phyloP scores from a whole-genome alignment of 2,329 filamentous ascomycete genomes.

The Diaporthe aspalathi region DNA sequence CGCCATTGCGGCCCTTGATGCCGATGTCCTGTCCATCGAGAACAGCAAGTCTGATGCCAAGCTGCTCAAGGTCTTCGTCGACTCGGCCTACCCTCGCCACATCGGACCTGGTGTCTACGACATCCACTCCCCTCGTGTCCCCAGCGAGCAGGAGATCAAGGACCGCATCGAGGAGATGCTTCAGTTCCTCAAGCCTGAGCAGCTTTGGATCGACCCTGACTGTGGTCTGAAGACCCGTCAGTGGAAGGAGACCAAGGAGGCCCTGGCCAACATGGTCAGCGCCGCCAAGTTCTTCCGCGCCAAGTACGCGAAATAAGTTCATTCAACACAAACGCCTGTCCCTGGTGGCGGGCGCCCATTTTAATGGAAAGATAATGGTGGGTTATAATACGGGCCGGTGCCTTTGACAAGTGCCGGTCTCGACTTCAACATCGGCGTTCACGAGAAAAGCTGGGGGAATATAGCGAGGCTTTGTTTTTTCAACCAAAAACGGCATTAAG shows the following conservation, averaged over 20 bases:
- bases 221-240: slow-evolving; percentile 99
- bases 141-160: slow-evolving; percentile 98
- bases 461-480: slow-evolving; percentile 40
- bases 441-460: slow-evolving; percentile 36
- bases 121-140: slow-evolving; percentile 98
- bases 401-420: slow-evolving; percentile 14
- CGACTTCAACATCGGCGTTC: slow-evolving; percentile 72
- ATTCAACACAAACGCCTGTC: slow-evolving; percentile 41
- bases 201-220: slow-evolving; percentile 99
- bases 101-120: slow-evolving; percentile 99
- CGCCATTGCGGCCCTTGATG: slow-evolving; percentile 97
- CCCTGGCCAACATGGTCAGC: slow-evolving; percentile 95
- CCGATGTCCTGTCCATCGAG: slow-evolving; percentile 98
- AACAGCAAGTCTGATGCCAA: slow-evolving; percentile 99
- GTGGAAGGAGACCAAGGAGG: slow-evolving; percentile 98
- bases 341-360: slow-evolving; percentile 47
- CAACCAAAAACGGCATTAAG: slow-evolving; percentile 39
- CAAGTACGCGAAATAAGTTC: slow-evolving; percentile 78
- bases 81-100: slow-evolving; percentile 96
- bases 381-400: slow-evolving; percentile 45
- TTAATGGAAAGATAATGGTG: slow-evolving; percentile 35
- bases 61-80: slow-evolving; percentile 98
- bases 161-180: slow-evolving; percentile 98
- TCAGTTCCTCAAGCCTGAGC: slow-evolving; percentile 93
- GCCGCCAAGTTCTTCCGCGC: slow-evolving; percentile 96